Percentiles rank a stretch among this genome's conserved stretches.
Conservation (phyloP, 768 basidiomycete genomes). For the Lyophyllum semitale region DNA sequence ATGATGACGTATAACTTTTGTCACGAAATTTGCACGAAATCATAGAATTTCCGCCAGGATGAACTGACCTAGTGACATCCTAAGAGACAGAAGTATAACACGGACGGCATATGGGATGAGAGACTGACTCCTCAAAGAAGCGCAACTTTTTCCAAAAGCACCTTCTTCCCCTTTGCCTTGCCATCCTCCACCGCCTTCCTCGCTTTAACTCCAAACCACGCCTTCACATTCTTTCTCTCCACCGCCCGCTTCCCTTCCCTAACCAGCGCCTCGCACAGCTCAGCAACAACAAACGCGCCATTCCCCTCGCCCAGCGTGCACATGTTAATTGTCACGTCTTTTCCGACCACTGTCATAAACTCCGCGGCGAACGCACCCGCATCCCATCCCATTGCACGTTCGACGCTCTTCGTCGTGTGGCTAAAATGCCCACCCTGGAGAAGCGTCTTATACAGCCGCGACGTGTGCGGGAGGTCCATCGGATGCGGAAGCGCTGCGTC, state of each 20-base stretch:
- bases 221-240: slow-evolving; percentile 47
- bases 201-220: slow-evolving; percentile 59
- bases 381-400: slow-evolving; percentile 55
- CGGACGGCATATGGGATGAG: too few relatives aligned
- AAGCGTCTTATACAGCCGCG: slow-evolving; percentile 85
- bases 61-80: too few relatives aligned
- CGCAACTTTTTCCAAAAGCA: slow-evolving; percentile 63
- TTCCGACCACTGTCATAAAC: slow-evolving; percentile 57
- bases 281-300: slow-evolving; percentile 77
- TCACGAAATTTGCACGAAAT: too few relatives aligned
- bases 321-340: slow-evolving; percentile 54
- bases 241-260: slow-evolving; percentile 32
- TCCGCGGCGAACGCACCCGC: slow-evolving; percentile 56
- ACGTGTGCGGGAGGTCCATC: slow-evolving; percentile 81
- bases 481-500: slow-evolving; percentile 56
- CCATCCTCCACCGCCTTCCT: slow-evolving; percentile 49
- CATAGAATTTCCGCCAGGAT: too few relatives aligned
- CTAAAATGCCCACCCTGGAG: slow-evolving; percentile 91
- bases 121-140: slow-evolving; percentile 29
- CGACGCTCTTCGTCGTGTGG: slow-evolving; percentile 56
- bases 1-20: too few relatives aligned
- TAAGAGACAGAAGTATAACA: too few relatives aligned
- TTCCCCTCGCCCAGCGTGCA: slow-evolving; percentile 54
- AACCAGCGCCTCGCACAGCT: slow-evolving; percentile 62
- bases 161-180: slow-evolving; percentile 67